Percentiles rank a stretch among this genome's conserved stretches.
These are phyloP conservation scores for Pseudocercospora pini-densiflorae DNA, from an alignment of 2,329 filamentous ascomycete species.

Conservation along the genomic window DNA sequence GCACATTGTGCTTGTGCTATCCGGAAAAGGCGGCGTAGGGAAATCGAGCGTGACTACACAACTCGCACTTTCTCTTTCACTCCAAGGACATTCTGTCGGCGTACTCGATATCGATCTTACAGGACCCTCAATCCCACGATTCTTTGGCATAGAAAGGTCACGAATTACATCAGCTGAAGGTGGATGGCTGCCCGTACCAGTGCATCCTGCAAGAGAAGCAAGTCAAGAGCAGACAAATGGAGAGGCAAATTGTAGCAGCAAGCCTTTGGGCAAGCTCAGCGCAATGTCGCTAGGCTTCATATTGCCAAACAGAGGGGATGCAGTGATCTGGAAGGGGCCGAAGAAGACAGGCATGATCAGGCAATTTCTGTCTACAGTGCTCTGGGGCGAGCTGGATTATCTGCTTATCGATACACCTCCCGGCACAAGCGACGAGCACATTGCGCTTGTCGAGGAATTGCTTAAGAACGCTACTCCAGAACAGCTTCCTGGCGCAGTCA, in stretches of 20 bases:
- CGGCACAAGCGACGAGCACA: slow-evolving; percentile 96
- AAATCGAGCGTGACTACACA: slow-evolving; percentile 99
- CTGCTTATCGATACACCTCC: slow-evolving; percentile 95
- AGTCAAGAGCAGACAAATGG: slow-evolving; percentile 10
- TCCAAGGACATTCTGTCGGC: slow-evolving; percentile 85
- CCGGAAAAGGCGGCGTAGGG: slow-evolving; percentile 96
- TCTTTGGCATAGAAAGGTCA: slow-evolving; percentile 85
- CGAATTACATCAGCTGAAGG: slow-evolving; percentile 91
- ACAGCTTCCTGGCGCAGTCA: slow-evolving; percentile 82
- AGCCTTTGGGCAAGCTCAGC: slow-evolving; percentile 64
- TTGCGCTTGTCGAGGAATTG: slow-evolving; percentile 80
- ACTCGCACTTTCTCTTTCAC: slow-evolving; percentile 84
- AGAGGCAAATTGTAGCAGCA: slow-evolving; percentile 12
- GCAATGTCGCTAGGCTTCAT: slow-evolving; percentile 96
- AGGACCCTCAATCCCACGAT: slow-evolving; percentile 92
- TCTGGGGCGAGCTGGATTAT: slow-evolving; percentile 88
- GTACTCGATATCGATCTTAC: slow-evolving; percentile 97
- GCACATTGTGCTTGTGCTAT: slow-evolving; percentile 82
- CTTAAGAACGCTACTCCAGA: slow-evolving; percentile 53
- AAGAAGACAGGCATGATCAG: slow-evolving; percentile 99
- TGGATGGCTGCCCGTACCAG: slow-evolving; percentile 88
- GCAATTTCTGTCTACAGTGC: slow-evolving; percentile 90
- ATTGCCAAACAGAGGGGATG: slow-evolving; percentile 79
- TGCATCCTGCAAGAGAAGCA: slow-evolving; percentile 63
- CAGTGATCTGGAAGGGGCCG: slow-evolving; percentile 95